Evolutionary conservation across 805 yeast genomes (phyloP), one percentile per base, ranked within the genome.

Genomic region (Ascoidea rubescens): DNA sequence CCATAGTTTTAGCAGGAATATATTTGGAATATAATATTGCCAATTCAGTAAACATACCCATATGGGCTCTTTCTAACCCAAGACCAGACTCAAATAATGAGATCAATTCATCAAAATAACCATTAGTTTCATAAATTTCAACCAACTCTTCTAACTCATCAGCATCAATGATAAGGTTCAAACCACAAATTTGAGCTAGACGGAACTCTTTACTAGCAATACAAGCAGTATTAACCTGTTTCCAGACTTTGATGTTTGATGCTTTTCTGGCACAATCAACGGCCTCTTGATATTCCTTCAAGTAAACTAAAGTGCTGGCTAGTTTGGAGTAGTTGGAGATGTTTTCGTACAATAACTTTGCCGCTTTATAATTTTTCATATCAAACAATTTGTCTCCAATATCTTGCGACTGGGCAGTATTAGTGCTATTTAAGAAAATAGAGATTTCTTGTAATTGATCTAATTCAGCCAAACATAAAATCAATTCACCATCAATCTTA

Each of bases 211-310:
- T 82, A 71, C 87, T 86, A 60, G 83, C 96, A 67, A 93, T 82
- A 79, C 99, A 93, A 28, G 97, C 99, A 66, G 83, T 87, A 70
- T 89, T 88, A 50, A 93, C 99, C 70, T 90, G 95, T 70, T 89
- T 93, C 99, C 99, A 93, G 46, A 93, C 99, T 63, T 77, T 78
- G 55, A 84, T 79, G 68, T 88, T 89, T 43, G 96, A 86, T 2
- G 99, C 98, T 71, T 91, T 93, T 74, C 99, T 85, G 28, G 99
- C 99, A 69, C 97, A 89, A 64, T 93, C 98, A 56, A 93, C 99
- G 50, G 99, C 99, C 53, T 87, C 81, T 71, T 93, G 97, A 68
- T 88, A 90, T 66, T 93, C 97, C 52, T 80, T 82, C 62, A 93
- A 73, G 72, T 82, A 89, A 43, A 93, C 99, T 64, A 90, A 78